phyloP scores from a whole-genome alignment of 2,329 filamentous ascomycete species.

The Venturia asperata region DNA sequence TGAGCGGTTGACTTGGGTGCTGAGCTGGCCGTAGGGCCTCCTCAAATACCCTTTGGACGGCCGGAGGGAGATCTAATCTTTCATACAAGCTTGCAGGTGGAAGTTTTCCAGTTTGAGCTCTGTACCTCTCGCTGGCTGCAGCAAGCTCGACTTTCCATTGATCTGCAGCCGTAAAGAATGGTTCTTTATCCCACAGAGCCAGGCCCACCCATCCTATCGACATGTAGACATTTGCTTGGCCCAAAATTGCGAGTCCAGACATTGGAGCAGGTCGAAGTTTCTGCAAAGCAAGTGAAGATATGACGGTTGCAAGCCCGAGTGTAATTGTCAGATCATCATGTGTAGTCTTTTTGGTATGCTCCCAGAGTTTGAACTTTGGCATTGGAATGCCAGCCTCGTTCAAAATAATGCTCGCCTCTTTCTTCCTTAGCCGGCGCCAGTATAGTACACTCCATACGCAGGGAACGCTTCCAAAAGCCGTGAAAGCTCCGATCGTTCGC shows the following conservation, averaged over 20 bases:
- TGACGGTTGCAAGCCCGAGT: not conserved
- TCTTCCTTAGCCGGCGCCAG: not conserved
- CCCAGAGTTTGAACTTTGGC: slow-evolving; percentile 4
- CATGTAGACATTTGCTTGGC: not conserved
- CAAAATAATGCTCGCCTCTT: not conserved
- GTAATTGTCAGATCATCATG: not conserved
- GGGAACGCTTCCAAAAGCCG: not conserved
- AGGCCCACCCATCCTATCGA: not conserved
- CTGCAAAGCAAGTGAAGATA: slow-evolving; percentile 2
- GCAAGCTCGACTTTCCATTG: not conserved
- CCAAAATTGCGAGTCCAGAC: not conserved
- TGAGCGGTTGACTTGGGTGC: not conserved
- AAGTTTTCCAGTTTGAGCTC: not conserved
- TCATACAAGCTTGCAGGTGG: not conserved
- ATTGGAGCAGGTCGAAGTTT: not conserved
- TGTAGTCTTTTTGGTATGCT: slow-evolving; percentile 1
- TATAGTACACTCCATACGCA: not conserved
- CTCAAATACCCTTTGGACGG: not conserved
- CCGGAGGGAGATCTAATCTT: slow-evolving; percentile 53
- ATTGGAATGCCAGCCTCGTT: slow-evolving; percentile 8
- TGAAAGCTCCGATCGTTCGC: not conserved
- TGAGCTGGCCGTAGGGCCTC: not conserved
- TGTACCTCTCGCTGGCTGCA: not conserved
- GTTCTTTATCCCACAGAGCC: not conserved
- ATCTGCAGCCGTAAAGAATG: not conserved